Percentiles rank a stretch among this genome's conserved stretches.
These are phyloP conservation scores for Fistulinella staudtii DNA, from an alignment of 1,284 basidiomycete species.

Conservation along the genomic window DNA sequence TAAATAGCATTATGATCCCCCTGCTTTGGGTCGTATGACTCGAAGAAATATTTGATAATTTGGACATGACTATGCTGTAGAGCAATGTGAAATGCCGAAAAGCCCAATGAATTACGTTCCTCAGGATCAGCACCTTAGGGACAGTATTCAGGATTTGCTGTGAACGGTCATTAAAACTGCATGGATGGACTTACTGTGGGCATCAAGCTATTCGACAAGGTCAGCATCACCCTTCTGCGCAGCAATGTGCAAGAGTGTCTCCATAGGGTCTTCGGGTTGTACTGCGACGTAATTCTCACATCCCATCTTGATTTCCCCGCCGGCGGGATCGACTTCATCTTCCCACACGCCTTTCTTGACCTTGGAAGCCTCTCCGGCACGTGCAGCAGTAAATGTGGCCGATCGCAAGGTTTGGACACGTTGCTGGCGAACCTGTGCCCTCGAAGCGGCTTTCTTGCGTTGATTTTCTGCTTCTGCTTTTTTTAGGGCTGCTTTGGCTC, in stretches of 20 bases:
- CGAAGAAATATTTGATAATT: conserved; percentile 55
- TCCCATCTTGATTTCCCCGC: conserved; percentile 61
- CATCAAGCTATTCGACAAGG: conserved; percentile 63
- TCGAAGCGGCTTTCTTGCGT: conserved; percentile 49
- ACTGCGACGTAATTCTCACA: conserved; percentile 47
- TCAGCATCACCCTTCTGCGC: conserved; percentile 49
- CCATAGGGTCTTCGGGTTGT: conserved; percentile 49
- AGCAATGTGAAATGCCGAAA: conserved; percentile 67
- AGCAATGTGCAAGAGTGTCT: conserved; percentile 69
- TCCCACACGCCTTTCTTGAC: conserved; percentile 68
- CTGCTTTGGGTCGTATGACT: conserved; percentile 47
- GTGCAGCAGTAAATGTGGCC: conserved; percentile 58
- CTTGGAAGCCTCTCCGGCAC: conserved; percentile 44
- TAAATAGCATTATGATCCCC: conserved; percentile 50
- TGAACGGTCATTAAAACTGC: conserved; percentile 20
- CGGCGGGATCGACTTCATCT: conserved; percentile 62
- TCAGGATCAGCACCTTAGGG: conserved; percentile 62
- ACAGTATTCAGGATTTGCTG: conserved; percentile 19
- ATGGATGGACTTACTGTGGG: conserved; percentile 56
- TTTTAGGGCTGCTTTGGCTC: conserved; percentile 49
- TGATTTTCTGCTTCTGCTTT: conserved; percentile 51
- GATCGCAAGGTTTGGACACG: conserved; percentile 54
- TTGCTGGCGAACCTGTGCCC: conserved; percentile 43
- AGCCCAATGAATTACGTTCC: conserved; percentile 54
- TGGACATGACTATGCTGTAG: conserved; percentile 46